A percentile compares a stretch with the other conserved stretches of the same genome.
These are phyloP conservation scores for Toxicodendron radicans DNA, from an alignment of 345 rosid species.

Conservation along the genomic window DNA sequence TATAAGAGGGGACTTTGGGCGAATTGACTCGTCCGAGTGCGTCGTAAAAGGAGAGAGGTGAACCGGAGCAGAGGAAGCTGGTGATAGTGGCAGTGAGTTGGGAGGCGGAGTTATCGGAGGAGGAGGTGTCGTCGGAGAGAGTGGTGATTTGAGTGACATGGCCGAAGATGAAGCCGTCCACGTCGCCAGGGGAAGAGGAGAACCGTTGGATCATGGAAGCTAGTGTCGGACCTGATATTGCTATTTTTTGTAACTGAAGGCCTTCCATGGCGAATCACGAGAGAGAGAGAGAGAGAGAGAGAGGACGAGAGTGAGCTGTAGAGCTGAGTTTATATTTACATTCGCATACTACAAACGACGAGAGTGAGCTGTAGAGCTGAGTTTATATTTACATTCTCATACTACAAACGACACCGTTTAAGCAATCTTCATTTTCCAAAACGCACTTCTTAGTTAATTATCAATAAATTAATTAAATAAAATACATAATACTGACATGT, in stretches of 20 bases:
- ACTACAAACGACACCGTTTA: too few species aligned
- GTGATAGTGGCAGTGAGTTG: slow-evolving; percentile 67
- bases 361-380: too few species aligned
- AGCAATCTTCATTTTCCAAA: too few species aligned
- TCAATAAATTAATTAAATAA: too few species aligned
- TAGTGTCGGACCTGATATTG: slow-evolving; percentile 75
- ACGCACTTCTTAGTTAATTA: too few species aligned
- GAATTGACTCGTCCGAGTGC: slow-evolving; percentile 50
- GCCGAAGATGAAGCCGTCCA: slow-evolving; percentile 84
- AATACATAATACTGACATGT: too few species aligned
- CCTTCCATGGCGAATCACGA: slow-evolving; percentile 44
- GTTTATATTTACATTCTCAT: too few species aligned
- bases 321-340: not conserved
- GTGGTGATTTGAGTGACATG: slow-evolving; percentile 55
- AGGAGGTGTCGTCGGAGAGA: slow-evolving; percentile 64
- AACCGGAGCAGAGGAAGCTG: slow-evolving; percentile 57
- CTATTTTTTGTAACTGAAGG: slow-evolving; percentile 52
- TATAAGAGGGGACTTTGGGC: slow-evolving; percentile 29
- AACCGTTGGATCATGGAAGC: slow-evolving; percentile 75
- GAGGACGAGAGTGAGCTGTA: not conserved
- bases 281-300: too few species aligned
- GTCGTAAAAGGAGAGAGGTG: slow-evolving; percentile 68
- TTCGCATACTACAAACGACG: too few species aligned
- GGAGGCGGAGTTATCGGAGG: slow-evolving; percentile 30
- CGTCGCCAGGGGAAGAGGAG: slow-evolving; percentile 64